phyloP scores from a whole-genome alignment of 495 filamentous ascomycete genomes.

The Penicillium subrubescens region DNA sequence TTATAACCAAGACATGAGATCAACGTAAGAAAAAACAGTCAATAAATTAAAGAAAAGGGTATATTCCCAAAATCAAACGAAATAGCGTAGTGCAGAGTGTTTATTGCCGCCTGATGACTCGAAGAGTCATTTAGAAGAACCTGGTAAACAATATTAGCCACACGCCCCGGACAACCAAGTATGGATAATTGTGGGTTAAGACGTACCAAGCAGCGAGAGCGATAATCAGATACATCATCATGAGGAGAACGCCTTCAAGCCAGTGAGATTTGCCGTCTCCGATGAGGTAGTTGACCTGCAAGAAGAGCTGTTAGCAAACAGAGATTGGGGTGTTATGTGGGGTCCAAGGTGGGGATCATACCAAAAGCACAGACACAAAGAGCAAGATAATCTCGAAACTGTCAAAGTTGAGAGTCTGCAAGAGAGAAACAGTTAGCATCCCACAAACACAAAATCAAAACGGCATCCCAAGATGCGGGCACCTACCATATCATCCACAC shows the following conservation, averaged over 20 bases:
- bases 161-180: too few species aligned
- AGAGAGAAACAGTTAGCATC: background rate
- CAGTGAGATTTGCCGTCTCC: constrained; percentile 61
- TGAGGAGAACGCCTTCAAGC: constrained; percentile 75
- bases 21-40: background rate
- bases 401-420: constrained; percentile 75
- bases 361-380: constrained; percentile 74
- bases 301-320: background rate
- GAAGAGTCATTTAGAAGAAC: constrained; percentile 6
- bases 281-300: constrained; percentile 72
- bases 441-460: background rate
- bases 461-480: too few species aligned
- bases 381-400: constrained; percentile 78
- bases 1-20: background rate
- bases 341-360: constrained; percentile 1
- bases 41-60: background rate
- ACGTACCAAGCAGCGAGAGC: constrained; percentile 58
- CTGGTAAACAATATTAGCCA: background rate
- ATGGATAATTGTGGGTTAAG: too few species aligned
- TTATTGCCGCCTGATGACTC: background rate
- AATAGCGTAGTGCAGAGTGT: background rate
- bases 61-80: background rate
- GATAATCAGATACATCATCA: constrained; percentile 75
- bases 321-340: background rate
- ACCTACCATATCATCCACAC: constrained; percentile 43